Evolutionary conservation across 371 early-diverging fungal species (phyloP).

Genomic region (Furculomyces boomerangus): DNA sequence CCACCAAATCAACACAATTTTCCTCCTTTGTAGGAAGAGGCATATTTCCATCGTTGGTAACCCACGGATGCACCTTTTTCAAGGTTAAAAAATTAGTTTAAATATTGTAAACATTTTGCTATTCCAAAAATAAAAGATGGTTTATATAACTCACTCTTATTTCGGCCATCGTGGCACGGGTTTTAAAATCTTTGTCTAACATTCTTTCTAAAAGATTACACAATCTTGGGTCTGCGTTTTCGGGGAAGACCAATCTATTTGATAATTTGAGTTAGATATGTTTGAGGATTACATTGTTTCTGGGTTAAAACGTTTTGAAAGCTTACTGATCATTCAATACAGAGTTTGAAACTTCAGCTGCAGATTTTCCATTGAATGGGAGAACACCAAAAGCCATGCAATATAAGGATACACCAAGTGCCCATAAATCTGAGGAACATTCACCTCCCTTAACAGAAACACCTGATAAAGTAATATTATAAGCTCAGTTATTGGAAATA

Average conservation of each 20-base stretch:
- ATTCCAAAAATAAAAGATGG: background rate
- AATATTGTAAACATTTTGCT: background rate
- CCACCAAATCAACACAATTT: conserved; percentile 38
- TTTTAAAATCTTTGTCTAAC: conserved; percentile 60
- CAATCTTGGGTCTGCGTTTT: conserved; percentile 18
- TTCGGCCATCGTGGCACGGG: conserved; percentile 59
- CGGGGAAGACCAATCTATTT: conserved; percentile 10
- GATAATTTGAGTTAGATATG: background rate
- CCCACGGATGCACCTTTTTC: conserved; percentile 73
- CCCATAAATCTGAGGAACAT: conserved; percentile 91
- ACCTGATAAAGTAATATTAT: conserved; percentile 6
- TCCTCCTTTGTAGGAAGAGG: conserved; percentile 53
- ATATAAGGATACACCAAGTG: conserved; percentile 94
- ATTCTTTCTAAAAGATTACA: conserved; percentile 45
- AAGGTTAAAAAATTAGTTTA: background rate
- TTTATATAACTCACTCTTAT: conserved; percentile 11
- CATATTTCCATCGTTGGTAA: conserved; percentile 47
- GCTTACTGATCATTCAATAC: conserved; percentile 32
- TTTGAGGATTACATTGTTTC: background rate
- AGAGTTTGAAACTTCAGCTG: conserved; percentile 55
- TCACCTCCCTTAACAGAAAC: conserved; percentile 36
- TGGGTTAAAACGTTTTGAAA: conserved; percentile 8
- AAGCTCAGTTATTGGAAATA: background rate
- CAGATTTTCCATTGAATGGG: conserved; percentile 64
- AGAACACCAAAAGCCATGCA: conserved; percentile 71